phyloP scores from a whole-genome alignment of 176 grass and related monocot species.

The Triticum timopheevii region DNA sequence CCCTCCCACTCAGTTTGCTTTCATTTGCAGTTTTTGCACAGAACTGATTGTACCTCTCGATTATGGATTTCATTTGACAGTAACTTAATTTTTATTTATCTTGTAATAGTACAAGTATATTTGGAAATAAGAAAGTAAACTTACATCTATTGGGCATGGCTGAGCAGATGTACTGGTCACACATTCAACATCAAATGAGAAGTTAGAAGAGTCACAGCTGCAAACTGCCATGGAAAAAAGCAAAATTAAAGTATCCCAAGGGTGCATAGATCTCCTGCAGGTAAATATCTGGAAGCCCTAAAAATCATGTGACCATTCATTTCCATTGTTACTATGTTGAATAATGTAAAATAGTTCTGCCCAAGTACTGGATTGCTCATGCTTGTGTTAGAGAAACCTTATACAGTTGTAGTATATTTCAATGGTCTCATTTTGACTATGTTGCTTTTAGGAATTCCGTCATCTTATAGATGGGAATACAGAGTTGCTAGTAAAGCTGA shows the following conservation, averaged over 20 bases:
- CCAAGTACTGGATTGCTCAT: conserved; percentile 22
- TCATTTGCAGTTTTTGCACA: conserved; percentile 17
- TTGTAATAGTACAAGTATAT: conserved; percentile 15
- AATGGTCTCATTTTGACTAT: conserved; percentile 31
- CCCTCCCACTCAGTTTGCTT: conserved; percentile 25
- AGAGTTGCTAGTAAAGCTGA: conserved; percentile 81
- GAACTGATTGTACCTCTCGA: conserved; percentile 10
- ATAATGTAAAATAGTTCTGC: conserved; percentile 17
- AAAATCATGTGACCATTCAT: not conserved
- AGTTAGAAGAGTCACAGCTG: conserved; percentile 57
- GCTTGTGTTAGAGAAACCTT: not conserved
- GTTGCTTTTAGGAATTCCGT: conserved; percentile 75
- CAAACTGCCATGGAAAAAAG: conserved; percentile 75
- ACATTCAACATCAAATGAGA: conserved; percentile 47
- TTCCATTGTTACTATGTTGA: conserved; percentile 8
- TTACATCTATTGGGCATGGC: conserved; percentile 31
- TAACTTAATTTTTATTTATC: conserved; percentile 31
- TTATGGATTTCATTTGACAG: conserved; percentile 7
- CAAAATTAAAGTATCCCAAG: conserved; percentile 79
- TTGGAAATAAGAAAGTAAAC: conserved; percentile 23
- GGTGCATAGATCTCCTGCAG: conserved; percentile 89
- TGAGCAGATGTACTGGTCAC: conserved; percentile 68
- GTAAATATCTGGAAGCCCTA: conserved; percentile 41
- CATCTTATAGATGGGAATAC: conserved; percentile 80
- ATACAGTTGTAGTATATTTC: conserved; percentile 12